These are phyloP conservation scores for Entomortierella chlamydospora DNA, from an alignment of 192 early-diverging fungal species.

Conservation along the genomic window DNA sequence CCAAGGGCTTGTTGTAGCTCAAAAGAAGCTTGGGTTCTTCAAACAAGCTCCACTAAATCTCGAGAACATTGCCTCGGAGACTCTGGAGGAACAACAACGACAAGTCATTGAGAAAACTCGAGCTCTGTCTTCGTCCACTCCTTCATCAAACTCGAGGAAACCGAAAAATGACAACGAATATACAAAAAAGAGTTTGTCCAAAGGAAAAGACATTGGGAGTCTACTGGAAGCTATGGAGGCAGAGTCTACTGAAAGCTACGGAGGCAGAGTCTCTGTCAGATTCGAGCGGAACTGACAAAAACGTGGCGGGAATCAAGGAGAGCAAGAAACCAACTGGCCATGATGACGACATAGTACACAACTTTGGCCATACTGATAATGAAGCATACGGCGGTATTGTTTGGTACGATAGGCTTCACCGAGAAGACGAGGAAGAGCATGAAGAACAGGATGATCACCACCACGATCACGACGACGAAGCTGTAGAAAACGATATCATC, in stretches of 20 bases:
- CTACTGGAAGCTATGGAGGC: slow-evolving; percentile 11
- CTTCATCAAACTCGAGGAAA: not conserved
- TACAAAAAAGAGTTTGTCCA: slow-evolving; percentile 18
- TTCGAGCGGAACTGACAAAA: too few relatives aligned
- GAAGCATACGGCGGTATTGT: slow-evolving; percentile 45
- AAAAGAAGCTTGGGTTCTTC: not conserved
- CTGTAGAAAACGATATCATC: not conserved
- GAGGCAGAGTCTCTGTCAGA: too few relatives aligned
- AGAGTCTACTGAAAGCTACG: not conserved
- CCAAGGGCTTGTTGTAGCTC: slow-evolving; percentile 7
- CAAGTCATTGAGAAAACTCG: too few relatives aligned
- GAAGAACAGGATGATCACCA: slow-evolving; percentile 10
- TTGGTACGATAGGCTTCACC: slow-evolving; percentile 44
- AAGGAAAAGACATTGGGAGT: slow-evolving; percentile 19
- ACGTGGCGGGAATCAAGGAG: not conserved
- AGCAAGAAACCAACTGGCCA: not conserved
- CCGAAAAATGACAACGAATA: not conserved
- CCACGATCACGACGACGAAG: slow-evolving; percentile 9
- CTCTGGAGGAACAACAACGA: not conserved
- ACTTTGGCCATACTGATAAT: slow-evolving; percentile 43
- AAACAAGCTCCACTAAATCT: not conserved
- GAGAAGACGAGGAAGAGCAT: slow-evolving; percentile 52
- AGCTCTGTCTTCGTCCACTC: not conserved
- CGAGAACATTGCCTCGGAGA: not conserved
- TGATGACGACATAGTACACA: slow-evolving; percentile 36